Conservation (phyloP, 2,329 filamentous ascomycete species). For the Curvularia sp. region DNA sequence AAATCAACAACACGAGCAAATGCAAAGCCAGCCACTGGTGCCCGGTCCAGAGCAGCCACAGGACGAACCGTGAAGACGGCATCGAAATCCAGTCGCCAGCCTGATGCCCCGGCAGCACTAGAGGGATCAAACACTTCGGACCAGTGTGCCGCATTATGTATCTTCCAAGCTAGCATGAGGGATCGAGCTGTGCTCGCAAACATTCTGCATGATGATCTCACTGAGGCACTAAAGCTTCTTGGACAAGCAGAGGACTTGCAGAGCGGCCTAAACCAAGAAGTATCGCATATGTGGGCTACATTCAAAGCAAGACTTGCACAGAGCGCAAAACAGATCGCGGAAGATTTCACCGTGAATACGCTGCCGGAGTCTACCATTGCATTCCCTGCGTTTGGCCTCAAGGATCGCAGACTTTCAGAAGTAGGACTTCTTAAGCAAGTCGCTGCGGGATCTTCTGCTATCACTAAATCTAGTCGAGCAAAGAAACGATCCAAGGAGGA, state of each 20-base stretch:
- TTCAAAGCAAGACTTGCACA: slow-evolving; percentile 73
- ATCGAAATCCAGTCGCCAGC: slow-evolving; percentile 23
- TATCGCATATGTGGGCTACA: slow-evolving; percentile 64
- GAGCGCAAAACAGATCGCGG: slow-evolving; percentile 74
- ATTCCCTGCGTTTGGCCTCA: slow-evolving; percentile 69
- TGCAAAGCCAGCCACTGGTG: slow-evolving; percentile 22
- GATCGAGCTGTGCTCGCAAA: slow-evolving; percentile 59
- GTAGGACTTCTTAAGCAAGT: slow-evolving; percentile 24
- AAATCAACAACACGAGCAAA: slow-evolving; percentile 25
- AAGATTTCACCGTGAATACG: slow-evolving; percentile 85
- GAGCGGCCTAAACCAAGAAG: slow-evolving; percentile 51
- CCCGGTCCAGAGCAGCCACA: slow-evolving; percentile 26
- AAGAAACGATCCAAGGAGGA: slow-evolving; percentile 38
- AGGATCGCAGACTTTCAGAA: slow-evolving; percentile 40
- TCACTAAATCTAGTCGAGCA: slow-evolving; percentile 26
- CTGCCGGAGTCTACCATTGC: slow-evolving; percentile 93
- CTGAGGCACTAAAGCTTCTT: slow-evolving; percentile 40
- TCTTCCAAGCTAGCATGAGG: slow-evolving; percentile 58
- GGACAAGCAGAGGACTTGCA: slow-evolving; percentile 35
- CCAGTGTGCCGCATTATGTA: slow-evolving; percentile 51
- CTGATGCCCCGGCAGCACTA: slow-evolving; percentile 5
- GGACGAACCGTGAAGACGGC: slow-evolving; percentile 24
- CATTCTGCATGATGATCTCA: slow-evolving; percentile 42
- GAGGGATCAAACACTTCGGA: slow-evolving; percentile 30
- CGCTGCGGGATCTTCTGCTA: slow-evolving; percentile 14